A percentile compares a stretch with the other conserved stretches of the same genome.
Conservation (phyloP, 768 basidiomycete species). For the Tylopilus cervinicoccineus region DNA sequence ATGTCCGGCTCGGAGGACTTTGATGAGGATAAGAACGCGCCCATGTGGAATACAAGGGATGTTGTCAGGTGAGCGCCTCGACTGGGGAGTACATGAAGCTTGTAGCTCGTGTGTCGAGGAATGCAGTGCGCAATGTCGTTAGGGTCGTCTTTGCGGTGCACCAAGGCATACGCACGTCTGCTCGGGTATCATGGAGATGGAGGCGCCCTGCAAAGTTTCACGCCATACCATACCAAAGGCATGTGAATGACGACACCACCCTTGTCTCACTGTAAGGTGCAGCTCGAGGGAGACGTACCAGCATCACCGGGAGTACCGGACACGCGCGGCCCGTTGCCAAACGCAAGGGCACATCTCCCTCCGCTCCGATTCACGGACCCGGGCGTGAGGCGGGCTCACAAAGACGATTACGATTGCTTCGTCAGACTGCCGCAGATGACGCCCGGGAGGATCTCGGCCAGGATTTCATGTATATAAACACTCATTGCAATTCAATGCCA, state of each 20-base stretch:
- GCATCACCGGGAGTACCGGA: neutral
- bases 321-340: neutral
- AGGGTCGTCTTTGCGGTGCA: conserved; percentile 1
- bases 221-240: neutral
- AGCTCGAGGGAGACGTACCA: neutral
- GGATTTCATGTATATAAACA: conserved; percentile 17
- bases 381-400: neutral
- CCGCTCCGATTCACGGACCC: neutral
- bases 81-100: neutral
- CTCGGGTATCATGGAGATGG: conserved; percentile 7
- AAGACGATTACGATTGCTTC: neutral
- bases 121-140: conserved; percentile 8
- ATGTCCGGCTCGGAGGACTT: neutral
- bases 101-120: neutral
- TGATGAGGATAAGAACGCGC: neutral
- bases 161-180: neutral
- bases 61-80: neutral
- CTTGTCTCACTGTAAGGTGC: neutral
- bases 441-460: neutral
- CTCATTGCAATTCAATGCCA: conserved; percentile 17
- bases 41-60: conserved; percentile 2
- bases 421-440: neutral
- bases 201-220: conserved; percentile 2
- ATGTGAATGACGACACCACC: neutral
- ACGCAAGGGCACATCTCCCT: neutral